A percentile compares a stretch with the other conserved stretches of the same genome.
phyloP scores from a whole-genome alignment of 345 rosid species.

The Eucalyptus dawsonii region DNA sequence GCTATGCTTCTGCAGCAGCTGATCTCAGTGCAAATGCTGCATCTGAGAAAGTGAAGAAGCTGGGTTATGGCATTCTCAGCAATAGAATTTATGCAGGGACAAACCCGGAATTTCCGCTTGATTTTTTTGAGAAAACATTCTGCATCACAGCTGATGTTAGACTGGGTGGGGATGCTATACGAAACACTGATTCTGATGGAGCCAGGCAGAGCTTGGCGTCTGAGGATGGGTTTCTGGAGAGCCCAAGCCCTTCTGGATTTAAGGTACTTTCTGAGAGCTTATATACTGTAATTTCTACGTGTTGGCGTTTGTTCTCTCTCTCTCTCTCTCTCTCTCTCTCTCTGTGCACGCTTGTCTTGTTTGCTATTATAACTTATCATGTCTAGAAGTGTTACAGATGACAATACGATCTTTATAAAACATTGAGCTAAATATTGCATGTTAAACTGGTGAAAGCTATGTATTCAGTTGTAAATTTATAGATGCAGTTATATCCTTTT shows the following conservation, averaged over 20 bases:
- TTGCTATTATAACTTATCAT: not conserved
- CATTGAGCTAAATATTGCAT: not conserved
- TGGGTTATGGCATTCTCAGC: constrained; percentile 79
- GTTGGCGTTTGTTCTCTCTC: not conserved
- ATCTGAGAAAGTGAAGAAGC: constrained; percentile 73
- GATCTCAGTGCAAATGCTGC: constrained; percentile 55
- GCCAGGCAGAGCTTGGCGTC: constrained; percentile 83
- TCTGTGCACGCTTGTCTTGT: not conserved
- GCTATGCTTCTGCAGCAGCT: constrained; percentile 45
- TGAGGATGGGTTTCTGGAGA: constrained; percentile 92
- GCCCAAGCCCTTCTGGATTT: constrained; percentile 77
- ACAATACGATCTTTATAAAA: not conserved
- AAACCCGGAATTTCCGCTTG: constrained; percentile 91
- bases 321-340: not conserved
- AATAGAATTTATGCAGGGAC: constrained; percentile 71
- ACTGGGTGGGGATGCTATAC: constrained; percentile 82
- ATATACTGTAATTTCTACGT: not conserved
- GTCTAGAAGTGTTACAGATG: not conserved
- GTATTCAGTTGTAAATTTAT: not conserved
- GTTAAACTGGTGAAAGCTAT: not conserved
- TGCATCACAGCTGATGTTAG: constrained; percentile 90
- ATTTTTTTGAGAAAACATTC: constrained; percentile 93
- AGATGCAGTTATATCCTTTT: not conserved
- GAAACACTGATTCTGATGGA: constrained; percentile 89
- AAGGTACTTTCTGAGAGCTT: constrained; percentile 35